Evolutionary conservation across 2,329 filamentous ascomycete genomes (phyloP).

Genomic region (Epichloe gansuensis): DNA sequence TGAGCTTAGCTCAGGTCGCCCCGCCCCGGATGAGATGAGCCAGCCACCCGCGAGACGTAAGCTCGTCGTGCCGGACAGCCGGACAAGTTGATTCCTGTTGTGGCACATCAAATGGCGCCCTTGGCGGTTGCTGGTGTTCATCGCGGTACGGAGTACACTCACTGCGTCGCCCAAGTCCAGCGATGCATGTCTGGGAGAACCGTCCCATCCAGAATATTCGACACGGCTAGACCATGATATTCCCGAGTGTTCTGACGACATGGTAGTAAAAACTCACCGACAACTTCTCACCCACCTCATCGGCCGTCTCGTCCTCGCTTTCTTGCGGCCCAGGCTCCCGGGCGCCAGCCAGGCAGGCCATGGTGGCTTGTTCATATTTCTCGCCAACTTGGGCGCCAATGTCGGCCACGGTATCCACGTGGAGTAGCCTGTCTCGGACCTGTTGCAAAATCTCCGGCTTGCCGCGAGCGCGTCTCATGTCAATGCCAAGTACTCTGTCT

Average conservation of each 20-base stretch:
- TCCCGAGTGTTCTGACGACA: constrained; percentile 30
- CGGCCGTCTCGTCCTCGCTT: constrained; percentile 27
- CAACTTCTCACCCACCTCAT: constrained; percentile 25
- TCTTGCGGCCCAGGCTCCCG: constrained; percentile 22
- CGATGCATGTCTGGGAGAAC: background rate
- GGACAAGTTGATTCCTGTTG: too few relatives aligned
- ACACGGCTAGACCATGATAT: constrained; percentile 19
- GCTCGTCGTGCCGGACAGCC: too few relatives aligned
- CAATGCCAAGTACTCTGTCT: constrained; percentile 28
- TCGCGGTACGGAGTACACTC: too few relatives aligned
- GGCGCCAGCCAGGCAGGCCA: constrained; percentile 24
- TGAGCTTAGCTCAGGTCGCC: background rate
- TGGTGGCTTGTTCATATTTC: constrained; percentile 25
- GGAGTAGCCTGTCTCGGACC: constrained; percentile 22
- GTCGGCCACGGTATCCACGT: constrained; percentile 16
- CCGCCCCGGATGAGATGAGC: background rate
- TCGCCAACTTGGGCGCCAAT: constrained; percentile 27
- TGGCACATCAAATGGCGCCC: too few relatives aligned
- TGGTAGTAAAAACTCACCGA: constrained; percentile 30
- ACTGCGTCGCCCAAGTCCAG: background rate
- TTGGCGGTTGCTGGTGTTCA: too few relatives aligned
- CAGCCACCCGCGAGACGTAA: too few relatives aligned
- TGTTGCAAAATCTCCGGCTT: constrained; percentile 24
- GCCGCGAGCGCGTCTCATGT: constrained; percentile 20
- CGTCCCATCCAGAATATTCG: background rate